phyloP scores from a whole-genome alignment of 2,329 filamentous ascomycete genomes.

The Orbilia ellipsospora region DNA sequence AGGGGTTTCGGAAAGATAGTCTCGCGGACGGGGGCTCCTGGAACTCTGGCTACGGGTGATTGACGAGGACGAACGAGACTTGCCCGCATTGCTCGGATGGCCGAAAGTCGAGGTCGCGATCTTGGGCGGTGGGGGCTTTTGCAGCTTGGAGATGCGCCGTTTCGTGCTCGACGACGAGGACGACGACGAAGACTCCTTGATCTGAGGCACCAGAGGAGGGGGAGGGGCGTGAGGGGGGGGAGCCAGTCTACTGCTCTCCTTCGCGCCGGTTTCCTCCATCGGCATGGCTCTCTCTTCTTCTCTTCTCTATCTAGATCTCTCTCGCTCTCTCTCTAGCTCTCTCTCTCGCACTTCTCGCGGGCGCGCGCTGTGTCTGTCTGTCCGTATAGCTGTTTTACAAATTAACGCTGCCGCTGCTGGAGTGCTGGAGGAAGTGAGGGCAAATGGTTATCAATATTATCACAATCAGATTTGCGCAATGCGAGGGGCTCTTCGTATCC shows the following conservation, averaged over 20 bases:
- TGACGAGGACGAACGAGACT: constrained; percentile 51
- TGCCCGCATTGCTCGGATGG: constrained; percentile 49
- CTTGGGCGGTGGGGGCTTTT: constrained; percentile 52
- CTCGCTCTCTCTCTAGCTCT: too few species aligned
- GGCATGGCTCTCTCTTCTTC: constrained; percentile 34
- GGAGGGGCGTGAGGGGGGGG: constrained; percentile 22
- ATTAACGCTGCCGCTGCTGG: constrained; percentile 2
- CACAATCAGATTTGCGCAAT: constrained; percentile 10
- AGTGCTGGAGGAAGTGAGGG: constrained; percentile 1
- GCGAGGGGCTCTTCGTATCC: constrained; percentile 8
- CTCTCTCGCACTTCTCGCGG: too few species aligned
- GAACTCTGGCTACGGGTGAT: constrained; percentile 54
- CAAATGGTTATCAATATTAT: too few species aligned
- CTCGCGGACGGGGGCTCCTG: constrained; percentile 42
- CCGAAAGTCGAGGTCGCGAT: constrained; percentile 43
- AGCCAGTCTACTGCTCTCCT: constrained; percentile 32
- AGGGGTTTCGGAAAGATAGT: constrained; percentile 53
- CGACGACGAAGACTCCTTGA: constrained; percentile 11
- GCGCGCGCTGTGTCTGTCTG: too few species aligned
- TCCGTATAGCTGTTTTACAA: too few species aligned
- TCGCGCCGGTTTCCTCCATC: constrained; percentile 54
- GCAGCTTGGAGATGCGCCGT: constrained; percentile 43
- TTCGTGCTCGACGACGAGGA: constrained; percentile 18
- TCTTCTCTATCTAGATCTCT: too few species aligned
- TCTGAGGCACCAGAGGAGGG: constrained; percentile 36